phyloP scores from a whole-genome alignment of 176 grass and related monocot species.

The Olyra latifolia region DNA sequence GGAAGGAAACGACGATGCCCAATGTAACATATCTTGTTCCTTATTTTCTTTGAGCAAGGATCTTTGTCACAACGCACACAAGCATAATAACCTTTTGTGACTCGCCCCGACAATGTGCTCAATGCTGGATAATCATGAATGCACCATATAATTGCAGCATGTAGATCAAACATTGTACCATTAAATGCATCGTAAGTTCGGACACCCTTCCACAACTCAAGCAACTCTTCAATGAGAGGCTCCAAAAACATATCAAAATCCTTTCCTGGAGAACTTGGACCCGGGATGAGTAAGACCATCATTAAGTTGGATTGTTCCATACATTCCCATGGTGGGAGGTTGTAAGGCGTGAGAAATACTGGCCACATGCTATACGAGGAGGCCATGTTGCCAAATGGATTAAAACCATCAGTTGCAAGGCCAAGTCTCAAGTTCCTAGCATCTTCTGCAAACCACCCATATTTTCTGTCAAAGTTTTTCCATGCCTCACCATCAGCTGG shows the following conservation, averaged over 20 bases:
- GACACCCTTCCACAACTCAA: no score
- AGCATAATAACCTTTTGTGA: no score
- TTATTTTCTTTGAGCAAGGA: no score
- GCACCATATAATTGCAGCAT: no score
- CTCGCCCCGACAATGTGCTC: no score
- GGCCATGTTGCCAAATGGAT: neutral
- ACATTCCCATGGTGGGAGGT: neutral
- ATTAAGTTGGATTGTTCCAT: neutral
- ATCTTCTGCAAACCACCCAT: neutral
- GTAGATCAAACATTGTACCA: no score
- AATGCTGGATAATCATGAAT: neutral
- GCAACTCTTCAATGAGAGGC: neutral
- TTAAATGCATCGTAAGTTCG: no score
- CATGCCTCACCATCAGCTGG: neutral
- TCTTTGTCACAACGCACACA: no score
- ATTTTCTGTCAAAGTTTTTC: neutral
- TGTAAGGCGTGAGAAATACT: neutral
- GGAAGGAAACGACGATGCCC: neutral
- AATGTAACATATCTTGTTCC: no score
- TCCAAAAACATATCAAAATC: neutral
- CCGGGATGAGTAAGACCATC: neutral
- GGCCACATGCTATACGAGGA: neutral
- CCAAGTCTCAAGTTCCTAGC: neutral
- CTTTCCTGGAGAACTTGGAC: neutral
- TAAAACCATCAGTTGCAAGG: slow-evolving; percentile 4